Conservation (phyloP, 108 stramenopile species). For the Mayamaea pseudoterrestris region DNA sequence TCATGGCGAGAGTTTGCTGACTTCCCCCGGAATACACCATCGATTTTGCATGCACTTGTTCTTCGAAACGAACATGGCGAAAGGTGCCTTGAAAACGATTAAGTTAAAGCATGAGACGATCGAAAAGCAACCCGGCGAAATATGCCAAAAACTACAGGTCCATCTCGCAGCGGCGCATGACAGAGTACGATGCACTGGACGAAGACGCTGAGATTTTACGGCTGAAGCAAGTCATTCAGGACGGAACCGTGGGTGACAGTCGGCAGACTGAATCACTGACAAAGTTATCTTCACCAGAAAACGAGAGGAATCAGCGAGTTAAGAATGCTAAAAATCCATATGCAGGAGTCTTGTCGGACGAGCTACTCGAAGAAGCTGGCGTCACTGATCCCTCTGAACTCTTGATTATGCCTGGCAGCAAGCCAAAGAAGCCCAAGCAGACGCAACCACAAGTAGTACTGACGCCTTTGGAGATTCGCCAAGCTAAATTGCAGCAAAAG, state of each 20-base stretch:
- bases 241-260: conserved; percentile 14
- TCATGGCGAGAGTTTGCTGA: too few species aligned
- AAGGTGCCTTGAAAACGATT: not conserved
- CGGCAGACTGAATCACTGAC: conserved; percentile 1
- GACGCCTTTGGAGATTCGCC: conserved; percentile 56
- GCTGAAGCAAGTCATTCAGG: conserved; percentile 31
- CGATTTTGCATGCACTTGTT: not conserved
- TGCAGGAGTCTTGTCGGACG: conserved; percentile 42
- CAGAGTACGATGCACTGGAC: conserved; percentile 36
- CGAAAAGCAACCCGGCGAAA: conserved; percentile 69
- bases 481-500: conserved; percentile 54
- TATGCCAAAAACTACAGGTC: conserved; percentile 78
- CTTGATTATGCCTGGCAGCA: conserved; percentile 26
- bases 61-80: not conserved
- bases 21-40: too few species aligned
- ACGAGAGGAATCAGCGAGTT: conserved; percentile 1
- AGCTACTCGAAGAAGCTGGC: conserved; percentile 34
- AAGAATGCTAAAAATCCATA: conserved; percentile 5
- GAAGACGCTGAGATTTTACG: conserved; percentile 54
- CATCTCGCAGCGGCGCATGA: conserved; percentile 80
- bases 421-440: conserved; percentile 19
- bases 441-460: conserved; percentile 37
- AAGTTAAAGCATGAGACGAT: conserved; percentile 61
- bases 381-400: conserved; percentile 24
- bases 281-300: not conserved